These are phyloP conservation scores for Sarocladium oryzae DNA, from an alignment of 2,329 filamentous ascomycete species.

Conservation along the genomic window DNA sequence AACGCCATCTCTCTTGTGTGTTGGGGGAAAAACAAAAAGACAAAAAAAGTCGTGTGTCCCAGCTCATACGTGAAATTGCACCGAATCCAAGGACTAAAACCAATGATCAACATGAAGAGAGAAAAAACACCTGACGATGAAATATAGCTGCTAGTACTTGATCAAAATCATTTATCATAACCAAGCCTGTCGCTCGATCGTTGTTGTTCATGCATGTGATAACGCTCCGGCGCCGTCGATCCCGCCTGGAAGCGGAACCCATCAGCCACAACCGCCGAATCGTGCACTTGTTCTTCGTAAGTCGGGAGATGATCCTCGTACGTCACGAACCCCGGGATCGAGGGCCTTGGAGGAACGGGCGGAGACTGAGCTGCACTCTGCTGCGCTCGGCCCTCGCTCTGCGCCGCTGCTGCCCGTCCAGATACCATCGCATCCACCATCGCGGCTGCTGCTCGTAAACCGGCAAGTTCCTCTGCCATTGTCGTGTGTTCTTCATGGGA, in stretches of 20 bases:
- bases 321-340: conserved; percentile 20
- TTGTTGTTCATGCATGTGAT: background rate
- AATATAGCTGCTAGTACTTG: background rate
- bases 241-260: conserved; percentile 35
- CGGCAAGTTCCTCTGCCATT: conserved; percentile 43
- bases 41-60: no score
- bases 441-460: conserved; percentile 38
- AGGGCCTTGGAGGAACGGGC: conserved; percentile 9
- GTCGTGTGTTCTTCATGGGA: conserved; percentile 20
- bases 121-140: background rate
- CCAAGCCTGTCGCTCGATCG: conserved; percentile 13
- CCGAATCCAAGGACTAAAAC: no score
- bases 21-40: no score
- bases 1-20: background rate
- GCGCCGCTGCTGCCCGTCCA: conserved; percentile 13
- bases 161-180: conserved; percentile 11
- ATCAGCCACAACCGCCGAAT: conserved; percentile 34
- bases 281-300: conserved; percentile 28
- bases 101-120: background rate
- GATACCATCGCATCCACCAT: conserved; percentile 40
- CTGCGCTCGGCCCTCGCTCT: conserved; percentile 14
- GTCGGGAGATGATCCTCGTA: conserved; percentile 35
- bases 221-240: conserved; percentile 3
- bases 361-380: conserved; percentile 9
- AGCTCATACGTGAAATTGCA: no score